Evolutionary conservation across 2,329 filamentous ascomycete genomes (phyloP), one percentile per base, ranked within the genome.

Genomic region (Alternaria angustiovoidea): DNA sequence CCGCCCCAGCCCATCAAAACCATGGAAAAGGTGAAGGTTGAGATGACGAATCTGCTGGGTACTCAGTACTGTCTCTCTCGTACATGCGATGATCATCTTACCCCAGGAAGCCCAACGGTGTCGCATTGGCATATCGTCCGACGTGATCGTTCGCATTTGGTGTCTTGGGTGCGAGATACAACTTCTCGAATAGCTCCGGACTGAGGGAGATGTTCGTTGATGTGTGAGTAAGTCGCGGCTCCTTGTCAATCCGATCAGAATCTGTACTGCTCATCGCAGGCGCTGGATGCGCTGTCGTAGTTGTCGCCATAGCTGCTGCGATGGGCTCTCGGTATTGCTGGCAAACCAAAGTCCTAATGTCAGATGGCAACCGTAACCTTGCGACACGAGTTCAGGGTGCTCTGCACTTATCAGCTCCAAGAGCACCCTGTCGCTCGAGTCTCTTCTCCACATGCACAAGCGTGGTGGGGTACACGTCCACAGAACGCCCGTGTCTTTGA

Each of bases 1-100:
- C 77, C 77, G 30, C 77, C 77, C 75, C 77, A 79, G 4, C 75
- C 77, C 71, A 80, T 80, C 18, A 79, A 55, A 7, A 80, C 69
- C 75, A 79, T 80, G 12, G 70, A 69, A 55, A 79, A 80, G 1
- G 77, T 79, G 48, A 79, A 79, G 5, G 77, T 79, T 24, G 72
- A 74, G 54, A 80, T 79, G 1, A 80, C 78, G 59, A 80, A 80
- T 9, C 71, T 73, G 28, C 30, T 6, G 7, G 8, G 3, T 1
- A 14, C 8, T 62, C 8, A 55, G 32, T 8, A 24, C 47, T 7
- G 16, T 8, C 4, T 7, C 7, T 4, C 5, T 7, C 5, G 8
- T 7, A 2, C 5, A 2, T 5, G 30, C 3, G n/a, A 36, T 2
- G 9, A 7, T 7, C 0, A 18, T 38, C 62, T n/a, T 66, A 72